Percentiles rank a stretch among this genome's conserved stretches.
Evolutionary conservation across 257 asterid species (phyloP).

Genomic region (Catharanthus roseus): DNA sequence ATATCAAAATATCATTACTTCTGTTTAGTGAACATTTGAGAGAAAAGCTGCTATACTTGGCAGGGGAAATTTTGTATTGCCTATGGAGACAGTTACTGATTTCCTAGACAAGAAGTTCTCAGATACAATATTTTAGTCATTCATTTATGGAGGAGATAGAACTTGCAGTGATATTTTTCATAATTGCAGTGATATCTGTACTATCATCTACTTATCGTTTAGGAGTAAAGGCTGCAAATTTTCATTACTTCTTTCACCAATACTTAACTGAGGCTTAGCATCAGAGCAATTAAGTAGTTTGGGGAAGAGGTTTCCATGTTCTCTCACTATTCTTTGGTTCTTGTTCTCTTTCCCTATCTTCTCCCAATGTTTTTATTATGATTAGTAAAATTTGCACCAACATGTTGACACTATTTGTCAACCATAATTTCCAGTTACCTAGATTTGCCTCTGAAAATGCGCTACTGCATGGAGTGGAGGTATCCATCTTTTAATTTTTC

Average conservation of each 20-base stretch:
- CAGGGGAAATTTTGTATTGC: conserved; percentile 85
- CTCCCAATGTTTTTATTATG: background rate
- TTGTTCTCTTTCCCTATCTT: too few relatives aligned
- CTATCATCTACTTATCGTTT: conserved; percentile 86
- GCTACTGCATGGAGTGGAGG: conserved; percentile 98
- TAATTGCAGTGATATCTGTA: too few relatives aligned
- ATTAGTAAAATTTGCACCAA: background rate
- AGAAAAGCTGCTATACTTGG: conserved; percentile 82
- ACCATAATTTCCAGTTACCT: conserved; percentile 49
- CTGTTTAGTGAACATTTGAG: conserved; percentile 56
- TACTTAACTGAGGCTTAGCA: conserved; percentile 70
- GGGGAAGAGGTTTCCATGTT: conserved; percentile 56
- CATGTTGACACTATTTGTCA: background rate
- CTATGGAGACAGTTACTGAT: conserved; percentile 74
- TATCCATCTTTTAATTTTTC: conserved; percentile 18
- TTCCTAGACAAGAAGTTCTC: conserved; percentile 59
- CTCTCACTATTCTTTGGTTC: background rate
- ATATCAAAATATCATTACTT: conserved; percentile 8
- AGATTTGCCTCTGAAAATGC: conserved; percentile 67
- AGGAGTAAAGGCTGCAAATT: conserved; percentile 81
- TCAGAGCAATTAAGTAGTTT: conserved; percentile 58
- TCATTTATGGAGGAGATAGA: background rate
- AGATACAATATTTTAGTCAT: conserved; percentile 28
- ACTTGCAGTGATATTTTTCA: conserved; percentile 19
- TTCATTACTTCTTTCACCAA: conserved; percentile 66